These are phyloP conservation scores for Nicotiana noctiflora DNA, from an alignment of 257 asterid genomes.

Conservation along the genomic window DNA sequence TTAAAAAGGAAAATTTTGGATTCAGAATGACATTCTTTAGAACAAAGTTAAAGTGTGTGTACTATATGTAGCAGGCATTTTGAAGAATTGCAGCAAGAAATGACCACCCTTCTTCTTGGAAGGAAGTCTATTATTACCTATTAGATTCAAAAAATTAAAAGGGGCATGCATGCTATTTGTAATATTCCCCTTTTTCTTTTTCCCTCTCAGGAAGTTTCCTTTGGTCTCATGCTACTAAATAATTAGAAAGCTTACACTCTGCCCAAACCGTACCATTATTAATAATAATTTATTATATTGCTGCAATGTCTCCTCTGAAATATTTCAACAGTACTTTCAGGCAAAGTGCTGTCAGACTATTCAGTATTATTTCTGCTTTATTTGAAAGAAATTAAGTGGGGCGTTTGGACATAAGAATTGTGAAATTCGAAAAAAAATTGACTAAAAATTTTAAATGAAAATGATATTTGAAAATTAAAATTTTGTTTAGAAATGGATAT, in stretches of 20 bases:
- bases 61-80: neutral
- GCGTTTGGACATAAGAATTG: too few relatives aligned
- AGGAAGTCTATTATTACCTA: neutral
- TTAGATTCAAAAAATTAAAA: neutral
- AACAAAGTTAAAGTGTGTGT: neutral
- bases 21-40: neutral
- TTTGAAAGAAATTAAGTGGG: too few relatives aligned
- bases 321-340: neutral
- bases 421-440: too few relatives aligned
- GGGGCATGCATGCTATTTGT: neutral
- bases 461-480: too few relatives aligned
- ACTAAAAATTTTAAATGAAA: too few relatives aligned
- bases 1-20: neutral
- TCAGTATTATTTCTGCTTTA: neutral
- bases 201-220: slow-evolving; percentile 3
- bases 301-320: slow-evolving; percentile 6
- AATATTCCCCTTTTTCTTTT: neutral
- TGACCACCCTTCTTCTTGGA: slow-evolving; percentile 6
- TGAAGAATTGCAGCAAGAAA: slow-evolving; percentile 4
- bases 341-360: neutral
- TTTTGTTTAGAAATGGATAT: too few relatives aligned
- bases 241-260: slow-evolving; percentile 4
- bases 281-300: neutral
- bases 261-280: slow-evolving; percentile 13
- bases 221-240: neutral